Conservation (phyloP, 2,329 filamentous ascomycete genomes). For the Tolypocladium tundrense region DNA sequence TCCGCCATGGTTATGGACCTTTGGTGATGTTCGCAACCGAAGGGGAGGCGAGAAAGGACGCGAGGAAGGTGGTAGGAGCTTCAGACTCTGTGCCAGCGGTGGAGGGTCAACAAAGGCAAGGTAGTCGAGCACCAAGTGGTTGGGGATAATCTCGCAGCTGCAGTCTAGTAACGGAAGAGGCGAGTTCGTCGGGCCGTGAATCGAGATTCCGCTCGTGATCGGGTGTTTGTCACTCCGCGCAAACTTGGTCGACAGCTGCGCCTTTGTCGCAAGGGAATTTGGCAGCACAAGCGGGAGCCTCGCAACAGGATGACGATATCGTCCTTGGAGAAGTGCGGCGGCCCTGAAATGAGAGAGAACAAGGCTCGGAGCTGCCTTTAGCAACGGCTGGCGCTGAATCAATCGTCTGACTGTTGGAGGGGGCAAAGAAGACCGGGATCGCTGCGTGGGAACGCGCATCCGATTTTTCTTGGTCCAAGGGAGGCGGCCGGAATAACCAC, state of each 20-base stretch:
- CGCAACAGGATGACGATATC: neutral
- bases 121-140: neutral
- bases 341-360: neutral
- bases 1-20: slow-evolving; percentile 22
- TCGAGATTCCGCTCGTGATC: neutral
- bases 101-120: neutral
- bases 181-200: neutral
- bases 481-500: neutral
- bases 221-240: neutral
- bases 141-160: neutral
- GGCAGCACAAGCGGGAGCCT: neutral
- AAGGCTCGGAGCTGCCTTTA: neutral
- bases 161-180: neutral
- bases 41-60: neutral
- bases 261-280: neutral
- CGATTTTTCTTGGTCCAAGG: slow-evolving; percentile 1
- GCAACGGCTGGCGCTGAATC: neutral
- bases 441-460: neutral
- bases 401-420: neutral
- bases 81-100: neutral
- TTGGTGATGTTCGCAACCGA: neutral
- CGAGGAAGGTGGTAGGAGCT: neutral
- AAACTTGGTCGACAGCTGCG: neutral
- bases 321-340: neutral
- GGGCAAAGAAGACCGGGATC: neutral